These are phyloP conservation scores for Penicillium arizonense DNA, from an alignment of 495 filamentous ascomycete species.

Conservation along the genomic window DNA sequence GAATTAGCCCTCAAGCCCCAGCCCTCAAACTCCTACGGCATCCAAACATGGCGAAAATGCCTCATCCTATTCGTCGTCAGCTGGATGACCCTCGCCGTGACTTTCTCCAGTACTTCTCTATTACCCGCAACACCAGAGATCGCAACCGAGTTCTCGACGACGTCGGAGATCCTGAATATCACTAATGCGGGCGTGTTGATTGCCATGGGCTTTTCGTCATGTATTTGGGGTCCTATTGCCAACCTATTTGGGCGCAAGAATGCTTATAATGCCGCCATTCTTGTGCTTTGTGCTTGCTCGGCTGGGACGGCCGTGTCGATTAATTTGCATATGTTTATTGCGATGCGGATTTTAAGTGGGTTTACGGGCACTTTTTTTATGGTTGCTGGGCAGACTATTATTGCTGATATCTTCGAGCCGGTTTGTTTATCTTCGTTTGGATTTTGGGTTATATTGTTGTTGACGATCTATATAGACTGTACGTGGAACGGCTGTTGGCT, in stretches of 20 bases:
- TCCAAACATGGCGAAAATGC: conserved; percentile 41
- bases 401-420: conserved; percentile 48
- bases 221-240: conserved; percentile 52
- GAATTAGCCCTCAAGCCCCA: conserved; percentile 11
- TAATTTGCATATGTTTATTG: conserved; percentile 41
- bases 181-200: conserved; percentile 52
- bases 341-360: conserved; percentile 38
- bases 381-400: conserved; percentile 46
- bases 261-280: conserved; percentile 39
- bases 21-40: conserved; percentile 19
- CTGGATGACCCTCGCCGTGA: conserved; percentile 44
- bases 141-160: conserved; percentile 36
- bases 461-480: conserved; percentile 36
- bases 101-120: conserved; percentile 43
- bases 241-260: conserved; percentile 32
- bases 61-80: conserved; percentile 43
- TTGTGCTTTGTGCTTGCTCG: conserved; percentile 36
- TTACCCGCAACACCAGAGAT: conserved; percentile 44
- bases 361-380: conserved; percentile 47
- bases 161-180: conserved; percentile 37
- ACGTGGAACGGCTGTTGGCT: conserved; percentile 54
- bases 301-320: conserved; percentile 31
- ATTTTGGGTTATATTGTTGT: not conserved
- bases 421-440: conserved; percentile 20
- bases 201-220: conserved; percentile 55